Evolutionary conservation across 345 rosid species (phyloP).

Genomic region (Arabis hirsuta): DNA sequence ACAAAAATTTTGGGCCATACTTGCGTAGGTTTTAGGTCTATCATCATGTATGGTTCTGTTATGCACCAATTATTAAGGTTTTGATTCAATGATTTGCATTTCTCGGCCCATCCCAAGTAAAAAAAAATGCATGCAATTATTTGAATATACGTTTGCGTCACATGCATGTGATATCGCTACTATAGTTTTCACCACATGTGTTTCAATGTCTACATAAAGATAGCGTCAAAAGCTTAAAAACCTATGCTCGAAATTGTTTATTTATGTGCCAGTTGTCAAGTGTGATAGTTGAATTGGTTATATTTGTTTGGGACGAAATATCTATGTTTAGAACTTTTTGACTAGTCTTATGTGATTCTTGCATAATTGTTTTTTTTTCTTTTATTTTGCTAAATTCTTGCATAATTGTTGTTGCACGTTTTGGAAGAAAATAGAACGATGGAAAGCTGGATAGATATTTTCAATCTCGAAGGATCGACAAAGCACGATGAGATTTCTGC

Average conservation of each 20-base stretch:
- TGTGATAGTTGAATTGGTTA: background rate
- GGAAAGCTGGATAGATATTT: conserved; percentile 16
- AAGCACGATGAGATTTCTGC: conserved; percentile 10
- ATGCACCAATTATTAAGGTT: conserved; percentile 38
- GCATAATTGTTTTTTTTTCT: conserved; percentile 30
- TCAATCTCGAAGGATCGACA: conserved; percentile 29
- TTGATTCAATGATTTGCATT: conserved; percentile 25
- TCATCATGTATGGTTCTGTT: conserved; percentile 16
- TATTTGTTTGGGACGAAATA: conserved; percentile 24
- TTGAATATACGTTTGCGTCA: conserved; percentile 20
- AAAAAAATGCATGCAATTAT: conserved; percentile 36
- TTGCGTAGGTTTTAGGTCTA: conserved; percentile 33
- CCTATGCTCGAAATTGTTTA: conserved; percentile 4
- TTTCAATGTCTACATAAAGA: conserved; percentile 18
- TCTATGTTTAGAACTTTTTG: conserved; percentile 21
- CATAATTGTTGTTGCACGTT: conserved; percentile 32
- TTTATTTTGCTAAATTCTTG: no score
- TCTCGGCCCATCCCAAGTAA: conserved; percentile 32
- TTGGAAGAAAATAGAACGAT: conserved; percentile 4
- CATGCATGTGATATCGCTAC: conserved; percentile 28
- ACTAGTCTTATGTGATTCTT: conserved; percentile 32
- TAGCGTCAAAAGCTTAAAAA: conserved; percentile 7
- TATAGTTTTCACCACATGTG: conserved; percentile 21
- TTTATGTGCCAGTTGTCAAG: conserved; percentile 14
- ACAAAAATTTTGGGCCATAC: conserved; percentile 22